Evolutionary conservation across 2,329 filamentous ascomycete species (phyloP).

Genomic region (Helotiales sp.): DNA sequence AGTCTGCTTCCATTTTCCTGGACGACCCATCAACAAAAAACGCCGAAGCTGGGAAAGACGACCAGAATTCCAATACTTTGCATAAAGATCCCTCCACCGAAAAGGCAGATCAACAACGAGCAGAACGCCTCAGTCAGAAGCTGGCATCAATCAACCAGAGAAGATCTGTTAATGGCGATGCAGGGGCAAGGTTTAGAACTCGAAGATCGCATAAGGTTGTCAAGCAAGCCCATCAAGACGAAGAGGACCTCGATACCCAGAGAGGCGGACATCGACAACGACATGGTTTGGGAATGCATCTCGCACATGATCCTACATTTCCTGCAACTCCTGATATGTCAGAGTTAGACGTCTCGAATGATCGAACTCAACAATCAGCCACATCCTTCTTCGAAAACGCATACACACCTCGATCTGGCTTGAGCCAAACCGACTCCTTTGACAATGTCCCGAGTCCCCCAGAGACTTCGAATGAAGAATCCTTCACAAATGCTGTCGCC

Average conservation of each 20-base stretch:
- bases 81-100: background rate
- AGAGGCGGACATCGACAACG: constrained; percentile 15
- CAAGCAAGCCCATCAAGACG: background rate
- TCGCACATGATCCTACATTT: constrained; percentile 33
- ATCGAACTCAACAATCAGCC: constrained; percentile 9
- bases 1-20: background rate
- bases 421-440: constrained; percentile 41
- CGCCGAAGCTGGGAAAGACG: background rate
- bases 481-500: constrained; percentile 62
- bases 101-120: constrained; percentile 10
- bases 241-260: constrained; percentile 10
- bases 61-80: background rate
- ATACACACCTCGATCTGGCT: constrained; percentile 46
- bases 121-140: constrained; percentile 20
- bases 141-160: constrained; percentile 12
- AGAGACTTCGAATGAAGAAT: constrained; percentile 43
- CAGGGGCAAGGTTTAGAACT: constrained; percentile 10
- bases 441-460: constrained; percentile 26
- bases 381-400: constrained; percentile 38
- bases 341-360: constrained; percentile 45
- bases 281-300: constrained; percentile 26
- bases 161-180: constrained; percentile 16
- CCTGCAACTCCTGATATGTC: constrained; percentile 61
- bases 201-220: constrained; percentile 12
- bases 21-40: background rate